phyloP scores from a whole-genome alignment of 163 green algal species.

The Chlorella variabilis region DNA sequence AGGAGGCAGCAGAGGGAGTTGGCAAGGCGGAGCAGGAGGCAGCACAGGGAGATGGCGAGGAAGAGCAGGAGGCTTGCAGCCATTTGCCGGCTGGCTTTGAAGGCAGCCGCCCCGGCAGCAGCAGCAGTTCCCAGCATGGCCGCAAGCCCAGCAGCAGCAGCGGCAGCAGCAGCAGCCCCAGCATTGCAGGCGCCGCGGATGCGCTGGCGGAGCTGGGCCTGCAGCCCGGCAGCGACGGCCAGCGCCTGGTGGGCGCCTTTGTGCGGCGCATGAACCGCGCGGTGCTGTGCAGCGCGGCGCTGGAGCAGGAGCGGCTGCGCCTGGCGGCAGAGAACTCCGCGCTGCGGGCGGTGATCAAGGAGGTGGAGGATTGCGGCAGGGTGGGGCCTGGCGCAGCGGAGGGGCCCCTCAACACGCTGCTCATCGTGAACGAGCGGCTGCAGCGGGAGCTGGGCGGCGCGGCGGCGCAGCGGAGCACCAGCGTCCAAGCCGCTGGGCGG shows the following conservation, averaged over 20 bases:
- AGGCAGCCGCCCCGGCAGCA: not conserved
- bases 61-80: not conserved
- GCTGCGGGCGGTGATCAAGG: slow-evolving; percentile 11
- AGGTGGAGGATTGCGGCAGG: slow-evolving; percentile 3
- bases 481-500: too few species aligned
- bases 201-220: slow-evolving; percentile 27
- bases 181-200: not conserved
- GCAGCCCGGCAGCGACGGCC: not conserved
- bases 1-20: not conserved
- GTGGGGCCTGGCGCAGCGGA: slow-evolving; percentile 1
- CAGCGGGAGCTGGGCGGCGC: slow-evolving; percentile 18
- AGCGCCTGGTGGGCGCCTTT: slow-evolving; percentile 27
- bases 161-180: not conserved
- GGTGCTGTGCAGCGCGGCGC: slow-evolving; percentile 13
- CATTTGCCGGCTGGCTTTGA: too few species aligned
- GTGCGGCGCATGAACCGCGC: slow-evolving; percentile 2
- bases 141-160: not conserved
- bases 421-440: slow-evolving; percentile 32
- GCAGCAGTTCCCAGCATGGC: too few species aligned
- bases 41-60: too few species aligned
- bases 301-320: slow-evolving; percentile 28
- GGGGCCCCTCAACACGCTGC: slow-evolving; percentile 29
- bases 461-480: not conserved
- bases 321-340: slow-evolving; percentile 28
- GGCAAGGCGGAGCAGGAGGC: not conserved